Base-by-base conservation (phyloP, 768 basidiomycete species). In the Trametes cinnabarina region DNA sequence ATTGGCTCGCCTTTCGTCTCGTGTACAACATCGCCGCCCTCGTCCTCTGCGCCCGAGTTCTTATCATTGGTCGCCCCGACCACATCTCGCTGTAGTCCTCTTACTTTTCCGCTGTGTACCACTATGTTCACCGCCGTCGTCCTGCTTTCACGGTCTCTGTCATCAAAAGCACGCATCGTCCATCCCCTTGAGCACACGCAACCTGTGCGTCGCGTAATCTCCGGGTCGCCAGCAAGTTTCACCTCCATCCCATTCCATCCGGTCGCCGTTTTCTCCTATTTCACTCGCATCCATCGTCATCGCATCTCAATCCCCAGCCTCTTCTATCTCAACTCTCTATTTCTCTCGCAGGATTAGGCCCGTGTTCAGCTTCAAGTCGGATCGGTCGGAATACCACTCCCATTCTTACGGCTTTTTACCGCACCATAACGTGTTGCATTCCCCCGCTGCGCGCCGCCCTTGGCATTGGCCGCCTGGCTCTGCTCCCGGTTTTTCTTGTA, bases 161-260 rank as follows among this genome's bases (percentile, higher is more conserved):
- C 55, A 40, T 23, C 58, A 57, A 61, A 61, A 61, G 60, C 55
- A 48, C 50, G 47, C 60, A 55, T 35, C 60, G 25, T 19, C 35
- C 47, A 32, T 40, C 44, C 43, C 48, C 53, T 48, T 30, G 54
- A 30, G 47, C 37, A 46, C 42, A 7, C 23, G 37, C 48, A 2
- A 15, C 43, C 46, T 47, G 37, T 35, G 48, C 49, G 54, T 32
- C 23, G 43, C 32, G 34, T 44, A 51, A 42, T 42, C 59, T 47
- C 54, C 46, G 54, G 54, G 39, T 20, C 26, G 30, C 15, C 50
- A 28, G 5, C 28, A 20, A 40, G n/a, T 30, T 3, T 17, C 37
- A 39, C 11, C 22, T 46, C 43, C 32, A 44, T 22, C 43, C 41
- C 41, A 28, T 20, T 39, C 51, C 51, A 49, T 48, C 42, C n/a